phyloP scores from a whole-genome alignment of 495 filamentous ascomycete genomes.

The Neurospora tetraspora region DNA sequence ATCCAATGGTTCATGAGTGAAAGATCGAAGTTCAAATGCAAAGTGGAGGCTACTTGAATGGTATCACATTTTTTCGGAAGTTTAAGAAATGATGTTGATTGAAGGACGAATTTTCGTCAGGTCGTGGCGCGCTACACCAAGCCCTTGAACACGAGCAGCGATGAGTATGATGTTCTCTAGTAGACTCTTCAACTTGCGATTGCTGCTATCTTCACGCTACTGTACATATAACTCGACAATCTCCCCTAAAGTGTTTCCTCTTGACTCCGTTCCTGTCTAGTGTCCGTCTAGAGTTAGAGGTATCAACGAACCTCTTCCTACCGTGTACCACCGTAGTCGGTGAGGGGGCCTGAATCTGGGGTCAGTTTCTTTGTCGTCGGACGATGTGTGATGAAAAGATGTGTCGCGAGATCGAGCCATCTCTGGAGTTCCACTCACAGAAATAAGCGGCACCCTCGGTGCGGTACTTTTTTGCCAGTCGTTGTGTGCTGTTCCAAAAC shows the following conservation, averaged over 20 bases:
- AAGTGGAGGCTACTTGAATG: not conserved
- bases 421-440: slow-evolving; percentile 9
- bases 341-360: not conserved
- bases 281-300: not conserved
- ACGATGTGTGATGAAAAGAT: not conserved
- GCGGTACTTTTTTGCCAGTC: slow-evolving; percentile 62
- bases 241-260: not conserved
- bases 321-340: not conserved
- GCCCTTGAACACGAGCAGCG: not conserved
- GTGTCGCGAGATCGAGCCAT: not conserved
- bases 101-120: not conserved
- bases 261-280: not conserved
- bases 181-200: not conserved
- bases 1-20: not conserved
- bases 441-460: slow-evolving; percentile 65
- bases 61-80: not conserved
- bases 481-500: slow-evolving; percentile 33
- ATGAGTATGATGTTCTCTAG: not conserved
- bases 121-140: not conserved
- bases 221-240: not conserved
- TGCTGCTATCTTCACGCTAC: no score
- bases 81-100: not conserved
- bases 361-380: not conserved
- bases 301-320: not conserved
- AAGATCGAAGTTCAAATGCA: not conserved